Percentiles rank a stretch among this genome's conserved stretches.
phyloP scores from a whole-genome alignment of 331 rosid genomes.

The Arachis monticola region DNA sequence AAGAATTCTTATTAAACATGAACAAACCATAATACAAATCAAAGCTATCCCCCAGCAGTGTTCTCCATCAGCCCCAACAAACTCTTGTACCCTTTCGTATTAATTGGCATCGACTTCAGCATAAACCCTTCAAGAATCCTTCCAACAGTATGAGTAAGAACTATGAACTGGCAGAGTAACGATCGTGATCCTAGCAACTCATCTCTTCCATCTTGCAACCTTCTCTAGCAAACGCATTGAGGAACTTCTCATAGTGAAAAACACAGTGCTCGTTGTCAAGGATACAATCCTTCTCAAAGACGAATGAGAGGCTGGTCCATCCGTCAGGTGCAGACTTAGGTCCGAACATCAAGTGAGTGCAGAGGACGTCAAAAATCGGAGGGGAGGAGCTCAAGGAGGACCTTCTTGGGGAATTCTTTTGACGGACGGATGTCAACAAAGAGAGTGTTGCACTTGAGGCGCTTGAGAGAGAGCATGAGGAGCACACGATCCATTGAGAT shows the following conservation, averaged over 20 bases:
- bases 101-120: too few species aligned
- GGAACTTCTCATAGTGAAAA: conserved; percentile 19
- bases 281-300: conserved; percentile 68
- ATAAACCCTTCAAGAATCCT: too few species aligned
- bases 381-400: too few species aligned
- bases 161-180: conserved; percentile 62
- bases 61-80: conserved; percentile 71
- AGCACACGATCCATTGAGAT: too few species aligned
- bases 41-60: conserved; percentile 69
- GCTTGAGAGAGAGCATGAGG: too few species aligned
- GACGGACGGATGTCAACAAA: too few species aligned
- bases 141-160: conserved; percentile 82
- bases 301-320: conserved; percentile 62
- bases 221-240: conserved; percentile 53
- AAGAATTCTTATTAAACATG: conserved; percentile 68
- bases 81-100: conserved; percentile 61
- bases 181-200: conserved; percentile 70
- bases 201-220: conserved; percentile 84
- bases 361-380: too few species aligned
- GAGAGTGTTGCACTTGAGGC: too few species aligned
- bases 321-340: conserved; percentile 60
- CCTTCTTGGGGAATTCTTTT: too few species aligned
- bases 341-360: conserved; percentile 57
- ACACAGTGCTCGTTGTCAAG: conserved; percentile 51
- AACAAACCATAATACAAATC: conserved; percentile 82